phyloP scores from a whole-genome alignment of 169 alveolate species.

The Cryptosporidium meleagridis region DNA sequence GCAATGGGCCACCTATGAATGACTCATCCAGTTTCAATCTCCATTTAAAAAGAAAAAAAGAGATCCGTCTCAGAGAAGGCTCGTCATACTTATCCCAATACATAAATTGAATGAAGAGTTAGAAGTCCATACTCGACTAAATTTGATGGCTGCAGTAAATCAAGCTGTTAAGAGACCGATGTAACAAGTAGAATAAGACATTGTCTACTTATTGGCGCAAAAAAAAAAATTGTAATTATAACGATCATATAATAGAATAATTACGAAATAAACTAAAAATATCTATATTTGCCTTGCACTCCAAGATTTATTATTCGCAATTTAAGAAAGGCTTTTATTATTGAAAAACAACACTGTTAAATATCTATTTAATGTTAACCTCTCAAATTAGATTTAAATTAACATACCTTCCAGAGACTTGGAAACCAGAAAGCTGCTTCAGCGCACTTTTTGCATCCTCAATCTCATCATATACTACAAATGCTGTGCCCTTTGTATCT shows the following conservation, averaged over 20 bases:
- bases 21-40: constrained; percentile 16
- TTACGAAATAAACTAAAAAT: too few species aligned
- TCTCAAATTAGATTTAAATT: constrained; percentile 12
- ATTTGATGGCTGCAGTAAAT: not conserved
- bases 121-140: not conserved
- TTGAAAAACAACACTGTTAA: constrained; percentile 42
- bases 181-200: not conserved
- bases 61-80: not conserved
- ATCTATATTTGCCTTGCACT: too few species aligned
- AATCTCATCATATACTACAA: constrained; percentile 98
- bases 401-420: constrained; percentile 96
- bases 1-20: constrained; percentile 12
- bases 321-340: not conserved
- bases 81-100: not conserved
- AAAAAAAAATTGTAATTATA: too few species aligned
- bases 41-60: constrained; percentile 49
- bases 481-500: constrained; percentile 95
- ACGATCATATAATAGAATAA: too few species aligned
- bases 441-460: constrained; percentile 99
- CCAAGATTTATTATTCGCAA: not conserved
- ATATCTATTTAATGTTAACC: constrained; percentile 11
- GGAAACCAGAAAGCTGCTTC: constrained; percentile 97
- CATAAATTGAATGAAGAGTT: not conserved
- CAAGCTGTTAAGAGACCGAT: not conserved
- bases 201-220: constrained; percentile 5